These are phyloP conservation scores for Cercophora newfieldiana DNA, from an alignment of 495 filamentous ascomycete genomes.

Conservation along the genomic window DNA sequence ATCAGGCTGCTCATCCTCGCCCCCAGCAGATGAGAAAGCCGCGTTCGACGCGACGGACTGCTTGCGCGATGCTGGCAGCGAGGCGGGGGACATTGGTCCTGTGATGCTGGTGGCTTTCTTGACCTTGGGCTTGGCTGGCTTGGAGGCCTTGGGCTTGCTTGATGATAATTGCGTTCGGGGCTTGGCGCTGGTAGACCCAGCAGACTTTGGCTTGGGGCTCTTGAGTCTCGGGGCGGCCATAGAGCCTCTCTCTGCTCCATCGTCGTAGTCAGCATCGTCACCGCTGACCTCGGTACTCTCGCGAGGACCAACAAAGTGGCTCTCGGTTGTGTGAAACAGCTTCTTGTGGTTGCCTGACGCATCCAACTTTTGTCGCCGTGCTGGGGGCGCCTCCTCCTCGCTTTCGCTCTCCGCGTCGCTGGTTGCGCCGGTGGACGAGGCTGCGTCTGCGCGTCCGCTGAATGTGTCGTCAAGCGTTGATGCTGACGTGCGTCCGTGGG, in stretches of 20 bases:
- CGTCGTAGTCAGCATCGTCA: slow-evolving; percentile 63
- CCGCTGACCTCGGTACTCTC: slow-evolving; percentile 75
- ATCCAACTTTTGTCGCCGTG: slow-evolving; percentile 63
- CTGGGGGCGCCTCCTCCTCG: slow-evolving; percentile 67
- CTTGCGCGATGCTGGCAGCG: slow-evolving; percentile 73
- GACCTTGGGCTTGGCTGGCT: slow-evolving; percentile 54
- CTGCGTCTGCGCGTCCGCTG: slow-evolving; percentile 80
- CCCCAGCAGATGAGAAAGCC: slow-evolving; percentile 60
- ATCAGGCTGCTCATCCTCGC: slow-evolving; percentile 83
- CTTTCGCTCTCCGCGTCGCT: slow-evolving; percentile 76
- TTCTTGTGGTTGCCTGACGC: slow-evolving; percentile 45
- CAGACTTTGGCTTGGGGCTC: slow-evolving; percentile 43
- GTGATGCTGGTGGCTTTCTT: slow-evolving; percentile 51
- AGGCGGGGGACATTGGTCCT: slow-evolving; percentile 69
- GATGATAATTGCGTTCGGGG: slow-evolving; percentile 29
- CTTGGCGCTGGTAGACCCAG: slow-evolving; percentile 32
- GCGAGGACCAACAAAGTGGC: slow-evolving; percentile 61
- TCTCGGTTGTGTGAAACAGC: slow-evolving; percentile 57
- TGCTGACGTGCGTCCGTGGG: slow-evolving; percentile 85
- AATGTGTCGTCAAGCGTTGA: slow-evolving; percentile 91
- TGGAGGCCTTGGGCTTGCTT: slow-evolving; percentile 43
- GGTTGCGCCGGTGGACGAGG: slow-evolving; percentile 80
- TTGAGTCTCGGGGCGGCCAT: slow-evolving; percentile 43
- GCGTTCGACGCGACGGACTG: slow-evolving; percentile 72
- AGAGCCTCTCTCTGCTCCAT: slow-evolving; percentile 39